Base-by-base conservation (phyloP, 495 filamentous ascomycete species). In the Hapsidospora chrysogenum region DNA sequence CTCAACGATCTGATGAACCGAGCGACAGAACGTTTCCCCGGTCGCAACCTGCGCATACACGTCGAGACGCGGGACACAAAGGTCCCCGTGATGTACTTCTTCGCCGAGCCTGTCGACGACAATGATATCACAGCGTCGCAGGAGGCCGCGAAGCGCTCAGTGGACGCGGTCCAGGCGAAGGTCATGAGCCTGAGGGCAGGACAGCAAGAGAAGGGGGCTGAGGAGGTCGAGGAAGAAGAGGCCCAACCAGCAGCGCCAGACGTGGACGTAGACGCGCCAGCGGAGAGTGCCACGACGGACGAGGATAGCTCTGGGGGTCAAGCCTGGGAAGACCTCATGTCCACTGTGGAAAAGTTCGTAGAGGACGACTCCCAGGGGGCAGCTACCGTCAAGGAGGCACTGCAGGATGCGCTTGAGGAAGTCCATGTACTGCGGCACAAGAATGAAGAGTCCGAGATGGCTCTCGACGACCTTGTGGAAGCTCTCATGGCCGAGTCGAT, bases 91-190 rank as follows among this genome's bases (percentile, higher is more conserved):
- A 94, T 95, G 83, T 81, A 85, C 46, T 70, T 94, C 17, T 85
- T 92, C 45, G 85, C 76, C 17, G 78, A 92, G 54, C 87, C 89
- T 7, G 75, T 95, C 13, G 69, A 72, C 0, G 66, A 78, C 10
- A 65, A 71, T 6, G 61, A 81, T 31, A 80, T 92, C 25, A 57
- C 79, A 10, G 53, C 61, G 8, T 82, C 94, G 28, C 92, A 97
- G 55, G 63, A 54, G 4, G 63, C 61, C 21, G 75, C 70, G 29
- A 61, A 65, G 29, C 66, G 55, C 9, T 60, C 66, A 31, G 65
- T 85, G 10, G 68, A 78, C 26, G 72, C 69, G 17, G 83, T 82
- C 39, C 77, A 87, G 53, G 59, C 60, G 17, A 56, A 65, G 0
- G 60, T 92, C 5, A 52, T 73, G 32, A 74, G 69, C 11, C 22